Base-by-base conservation (phyloP, 2,329 filamentous ascomycete species). In the Fusarium vanettenii region DNA sequence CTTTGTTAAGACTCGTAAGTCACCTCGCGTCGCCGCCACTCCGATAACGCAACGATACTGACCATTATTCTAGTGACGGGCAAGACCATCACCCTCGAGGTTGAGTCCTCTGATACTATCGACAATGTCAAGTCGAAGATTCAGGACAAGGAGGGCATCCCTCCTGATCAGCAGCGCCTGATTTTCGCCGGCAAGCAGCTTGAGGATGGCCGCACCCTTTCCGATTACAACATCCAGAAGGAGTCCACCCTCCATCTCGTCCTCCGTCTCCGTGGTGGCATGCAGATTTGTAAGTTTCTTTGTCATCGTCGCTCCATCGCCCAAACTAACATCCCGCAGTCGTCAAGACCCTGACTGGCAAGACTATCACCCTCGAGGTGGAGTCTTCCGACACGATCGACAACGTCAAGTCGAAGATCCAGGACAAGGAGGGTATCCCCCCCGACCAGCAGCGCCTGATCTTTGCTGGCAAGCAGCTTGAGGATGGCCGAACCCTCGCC, bases 121-220 rank as follows among this genome's bases (percentile, higher is more conserved):
- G 95, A 98, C 88, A 98, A 98, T 74, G 96, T 98, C 37, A 98
- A 98, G 92, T 92, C 90, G 60, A 98, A 98, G 91, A 98, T 98
- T 60, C 96, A 98, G 86, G 96, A 98, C 82, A 98, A 98, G 91
- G 96, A 98, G 86, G 96, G 96, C 50, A 98, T 98, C 66, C 96
- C 95, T 56, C 95, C 95, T 13, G 95, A 98, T 82, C 95, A 98
- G 86, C 95, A 98, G 88, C 96, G 95, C 79, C 85, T 98, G 77
- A 98, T 98, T 84, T 98, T 98, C 78, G 95, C 95, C 52, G 96
- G 96, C 71, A 98, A 98, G 90, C 96, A 98, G 84, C 91, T 98
- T 5, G 96, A 98, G 85, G 96, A 98, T 78, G 95, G 96, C 71
- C 87, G 87, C 64, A 89, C 87, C 66, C 84, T 89, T 9, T 86